Base-by-base conservation (phyloP, 1,139 yeast genomes). In the Diutina siamensis region DNA sequence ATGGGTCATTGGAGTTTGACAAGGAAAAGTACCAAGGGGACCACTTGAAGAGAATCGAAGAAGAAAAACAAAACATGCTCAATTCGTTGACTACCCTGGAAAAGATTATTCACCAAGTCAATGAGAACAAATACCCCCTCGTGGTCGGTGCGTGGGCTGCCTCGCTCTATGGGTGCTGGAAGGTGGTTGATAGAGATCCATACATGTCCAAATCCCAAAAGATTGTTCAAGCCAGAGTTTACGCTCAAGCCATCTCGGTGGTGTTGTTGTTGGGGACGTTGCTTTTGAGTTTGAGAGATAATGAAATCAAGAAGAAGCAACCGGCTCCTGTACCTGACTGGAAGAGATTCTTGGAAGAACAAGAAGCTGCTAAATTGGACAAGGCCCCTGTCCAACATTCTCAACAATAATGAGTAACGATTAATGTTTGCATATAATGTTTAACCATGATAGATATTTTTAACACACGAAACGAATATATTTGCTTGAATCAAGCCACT, bases 181-280 rank as follows among this genome's bases (percentile, higher is more conserved):
- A 69, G 48, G 57, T 70, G 45, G 87, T 86, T 46, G 82, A 85
- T 67, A 76, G 74, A 55, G 95, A 87, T 63, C 82, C 79, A 54
- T 71, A 79, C 61, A 73, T 87, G 81, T 76, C 88, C 48, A 76
- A 74, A 49, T 69, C 95, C 4, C 96, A 88, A 65, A 88, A 87
- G 63, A 78, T 86, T 35, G 95, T 86, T 28, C 94, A 85, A 62
- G 95, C 96, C 27, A 82, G 96, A 75, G 87, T 87, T 81, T 86
- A 86, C 60, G 96, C 96, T 8, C 96, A 87, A 64, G 88, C 84
- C 51, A 66, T 85, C 49, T 80, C 89, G 1, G 82, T 82, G 48
- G 70, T 74, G 9, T 67, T 83, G 50, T 66, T 83, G 53, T 64
- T 83, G 51, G 81, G 78, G 34, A 76, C 88, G 2, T 70, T 83